A percentile compares a stretch with the other conserved stretches of the same genome.
Conservation (phyloP, 164 flowering plant species). For the Magnolia changhungtana region DNA sequence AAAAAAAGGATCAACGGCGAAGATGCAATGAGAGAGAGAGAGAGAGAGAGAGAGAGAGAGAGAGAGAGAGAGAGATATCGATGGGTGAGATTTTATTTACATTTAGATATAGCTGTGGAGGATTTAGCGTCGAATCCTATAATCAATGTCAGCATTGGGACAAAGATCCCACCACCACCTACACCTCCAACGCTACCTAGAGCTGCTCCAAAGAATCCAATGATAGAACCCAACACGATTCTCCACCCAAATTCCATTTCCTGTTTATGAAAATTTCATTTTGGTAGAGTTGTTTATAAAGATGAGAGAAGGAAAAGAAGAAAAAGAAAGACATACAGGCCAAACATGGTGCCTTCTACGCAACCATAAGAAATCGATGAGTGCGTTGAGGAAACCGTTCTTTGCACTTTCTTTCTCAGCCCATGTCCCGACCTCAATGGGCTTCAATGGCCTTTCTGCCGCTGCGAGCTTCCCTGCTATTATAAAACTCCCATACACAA, state of each 20-base stretch:
- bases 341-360: constrained; percentile 38
- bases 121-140: constrained; percentile 60
- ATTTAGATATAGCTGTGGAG: constrained; percentile 57
- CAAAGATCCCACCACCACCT: constrained; percentile 66
- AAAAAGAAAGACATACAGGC: constrained; percentile 46
- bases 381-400: constrained; percentile 17
- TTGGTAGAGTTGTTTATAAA: background rate
- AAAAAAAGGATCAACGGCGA: no score
- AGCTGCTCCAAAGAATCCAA: constrained; percentile 56
- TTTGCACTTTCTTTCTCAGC: constrained; percentile 10
- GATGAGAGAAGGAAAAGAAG: background rate
- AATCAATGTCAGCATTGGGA: constrained; percentile 59
- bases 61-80: background rate
- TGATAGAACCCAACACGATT: constrained; percentile 38
- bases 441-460: constrained; percentile 40
- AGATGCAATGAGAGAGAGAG: no score
- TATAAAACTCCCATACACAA: constrained; percentile 22
- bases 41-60: background rate
- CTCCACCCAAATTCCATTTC: constrained; percentile 47
- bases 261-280: constrained; percentile 18
- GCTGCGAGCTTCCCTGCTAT: constrained; percentile 17
- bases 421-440: constrained; percentile 2
- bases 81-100: constrained; percentile 17
- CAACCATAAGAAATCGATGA: constrained; percentile 32
- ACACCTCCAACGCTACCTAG: constrained; percentile 61